Percentiles rank a stretch among this genome's conserved stretches.
phyloP scores from a whole-genome alignment of 2,329 filamentous ascomycete species.

The Exophiala dermatitidis region DNA sequence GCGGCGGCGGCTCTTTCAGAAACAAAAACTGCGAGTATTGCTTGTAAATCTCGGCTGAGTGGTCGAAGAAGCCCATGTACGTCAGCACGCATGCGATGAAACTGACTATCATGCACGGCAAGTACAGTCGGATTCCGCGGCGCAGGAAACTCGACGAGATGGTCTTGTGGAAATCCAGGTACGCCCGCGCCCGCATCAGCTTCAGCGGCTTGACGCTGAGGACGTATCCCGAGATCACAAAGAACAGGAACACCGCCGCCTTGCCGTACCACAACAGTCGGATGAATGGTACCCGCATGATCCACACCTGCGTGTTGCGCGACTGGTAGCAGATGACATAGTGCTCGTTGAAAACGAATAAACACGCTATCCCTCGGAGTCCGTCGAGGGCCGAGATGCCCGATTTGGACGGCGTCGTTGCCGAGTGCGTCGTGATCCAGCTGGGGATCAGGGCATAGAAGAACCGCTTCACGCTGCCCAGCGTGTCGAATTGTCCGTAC shows the following conservation, averaged over 20 bases:
- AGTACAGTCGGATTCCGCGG: constrained; percentile 38
- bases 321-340: constrained; percentile 18
- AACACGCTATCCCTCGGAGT: constrained; percentile 37
- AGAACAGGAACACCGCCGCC: constrained; percentile 38
- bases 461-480: constrained; percentile 3
- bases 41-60: constrained; percentile 1
- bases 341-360: constrained; percentile 21
- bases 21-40: constrained; percentile 5
- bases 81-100: constrained; percentile 36
- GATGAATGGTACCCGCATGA: constrained; percentile 13
- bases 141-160: constrained; percentile 39
- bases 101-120: constrained; percentile 37
- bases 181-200: constrained; percentile 33
- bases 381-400: constrained; percentile 32
- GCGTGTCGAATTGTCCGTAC: not conserved
- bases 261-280: constrained; percentile 15
- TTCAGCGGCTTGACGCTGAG: constrained; percentile 39
- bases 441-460: constrained; percentile 6
- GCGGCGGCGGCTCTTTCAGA: constrained; percentile 28
- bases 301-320: constrained; percentile 7
- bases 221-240: constrained; percentile 44
- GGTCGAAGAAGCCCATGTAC: constrained; percentile 29
- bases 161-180: constrained; percentile 34
- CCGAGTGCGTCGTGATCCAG: constrained; percentile 5
- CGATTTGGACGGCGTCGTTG: constrained; percentile 5